Evolutionary conservation across 177 flowering plant genomes (phyloP).

Genomic region (Vitis hybrid): DNA sequence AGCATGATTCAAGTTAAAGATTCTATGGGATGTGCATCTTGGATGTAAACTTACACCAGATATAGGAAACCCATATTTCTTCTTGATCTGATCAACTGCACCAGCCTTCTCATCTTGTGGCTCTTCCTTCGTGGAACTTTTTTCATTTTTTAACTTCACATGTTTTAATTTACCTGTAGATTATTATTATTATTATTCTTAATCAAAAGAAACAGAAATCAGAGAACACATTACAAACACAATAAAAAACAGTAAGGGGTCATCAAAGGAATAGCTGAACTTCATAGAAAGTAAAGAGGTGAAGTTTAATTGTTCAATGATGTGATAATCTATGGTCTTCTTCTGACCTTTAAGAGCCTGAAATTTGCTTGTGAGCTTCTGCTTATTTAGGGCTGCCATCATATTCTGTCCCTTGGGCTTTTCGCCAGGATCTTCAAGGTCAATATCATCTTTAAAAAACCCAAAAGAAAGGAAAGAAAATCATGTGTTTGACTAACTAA

Average conservation of each 20-base stretch:
- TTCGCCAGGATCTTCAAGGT: constrained; percentile 62
- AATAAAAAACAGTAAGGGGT: too few relatives aligned
- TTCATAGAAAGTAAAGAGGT: too few relatives aligned
- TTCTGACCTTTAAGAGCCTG: constrained; percentile 73
- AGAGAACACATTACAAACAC: too few relatives aligned
- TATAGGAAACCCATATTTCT: constrained; percentile 72
- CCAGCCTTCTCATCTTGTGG: constrained; percentile 51
- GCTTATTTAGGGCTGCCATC: constrained; percentile 56
- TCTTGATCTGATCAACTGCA: constrained; percentile 79
- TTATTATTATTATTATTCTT: too few relatives aligned
- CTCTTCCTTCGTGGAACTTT: constrained; percentile 44
- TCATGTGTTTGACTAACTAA: not conserved
- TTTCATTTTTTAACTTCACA: constrained; percentile 56
- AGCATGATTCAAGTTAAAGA: not conserved
- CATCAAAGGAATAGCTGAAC: too few relatives aligned
- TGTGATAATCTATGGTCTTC: not conserved
- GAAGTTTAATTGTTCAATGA: not conserved
- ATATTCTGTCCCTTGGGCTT: constrained; percentile 62
- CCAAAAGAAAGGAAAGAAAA: constrained; percentile 2
- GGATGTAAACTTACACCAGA: constrained; percentile 47
- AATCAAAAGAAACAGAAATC: too few relatives aligned
- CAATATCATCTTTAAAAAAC: constrained; percentile 66
- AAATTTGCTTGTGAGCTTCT: constrained; percentile 61
- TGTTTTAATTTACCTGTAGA: constrained; percentile 68
- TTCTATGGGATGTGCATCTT: not conserved